A percentile compares a stretch with the other conserved stretches of the same genome.
Evolutionary conservation across 495 filamentous ascomycete genomes (phyloP).

Genomic region (Xylaria bambusicola): DNA sequence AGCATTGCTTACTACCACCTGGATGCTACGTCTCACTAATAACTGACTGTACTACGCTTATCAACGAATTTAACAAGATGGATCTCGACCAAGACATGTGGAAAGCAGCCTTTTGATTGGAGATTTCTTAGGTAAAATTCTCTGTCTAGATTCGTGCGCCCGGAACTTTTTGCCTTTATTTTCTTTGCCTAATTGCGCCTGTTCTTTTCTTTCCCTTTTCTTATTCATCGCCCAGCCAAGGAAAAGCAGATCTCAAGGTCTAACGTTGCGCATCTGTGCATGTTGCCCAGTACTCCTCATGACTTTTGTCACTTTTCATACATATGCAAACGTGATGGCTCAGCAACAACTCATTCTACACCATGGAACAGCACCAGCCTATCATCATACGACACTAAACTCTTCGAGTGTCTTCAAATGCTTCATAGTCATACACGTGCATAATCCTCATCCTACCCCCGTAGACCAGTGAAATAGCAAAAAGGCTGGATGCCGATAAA

Average conservation of each 20-base stretch:
- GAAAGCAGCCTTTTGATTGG: slow-evolving; percentile 21
- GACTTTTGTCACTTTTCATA: background rate
- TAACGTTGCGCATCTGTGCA: slow-evolving; percentile 5
- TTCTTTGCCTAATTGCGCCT: slow-evolving; percentile 19
- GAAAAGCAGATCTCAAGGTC: slow-evolving; percentile 11
- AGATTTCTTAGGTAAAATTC: slow-evolving; percentile 31
- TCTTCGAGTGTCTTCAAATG: background rate
- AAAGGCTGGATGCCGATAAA: background rate
- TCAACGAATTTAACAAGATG: too few relatives aligned
- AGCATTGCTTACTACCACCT: background rate
- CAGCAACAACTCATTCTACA: slow-evolving; percentile 5
- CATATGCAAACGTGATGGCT: background rate
- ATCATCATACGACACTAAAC: background rate
- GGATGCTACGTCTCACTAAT: too few relatives aligned
- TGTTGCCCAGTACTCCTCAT: slow-evolving; percentile 3
- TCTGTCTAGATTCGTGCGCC: slow-evolving; percentile 22
- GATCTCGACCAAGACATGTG: background rate
- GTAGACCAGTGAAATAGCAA: slow-evolving; percentile 3
- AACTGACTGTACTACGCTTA: too few relatives aligned
- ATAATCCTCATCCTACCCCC: background rate
- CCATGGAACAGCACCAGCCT: background rate
- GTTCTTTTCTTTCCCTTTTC: too few relatives aligned
- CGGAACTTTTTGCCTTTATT: slow-evolving; percentile 17
- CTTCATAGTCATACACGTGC: slow-evolving; percentile 17
- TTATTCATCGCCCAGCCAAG: slow-evolving; percentile 1